Evolutionary conservation across 805 yeast genomes (phyloP), one percentile per base, ranked within the genome.

Genomic region (Nadsonia fulvescens): DNA sequence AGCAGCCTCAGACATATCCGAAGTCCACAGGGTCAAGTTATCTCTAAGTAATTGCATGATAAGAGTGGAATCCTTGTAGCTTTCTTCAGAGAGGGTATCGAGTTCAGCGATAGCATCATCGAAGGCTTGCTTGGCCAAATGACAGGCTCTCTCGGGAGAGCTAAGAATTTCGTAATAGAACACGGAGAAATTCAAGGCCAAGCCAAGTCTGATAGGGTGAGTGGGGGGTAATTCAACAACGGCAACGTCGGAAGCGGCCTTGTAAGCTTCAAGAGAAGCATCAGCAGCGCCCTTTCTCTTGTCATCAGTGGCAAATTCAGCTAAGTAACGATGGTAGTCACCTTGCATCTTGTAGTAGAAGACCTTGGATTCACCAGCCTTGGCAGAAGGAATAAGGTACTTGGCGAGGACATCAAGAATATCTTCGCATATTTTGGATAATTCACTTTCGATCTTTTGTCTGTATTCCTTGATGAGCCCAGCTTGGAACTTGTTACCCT

Each of bases 271-370:
- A 51, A 83, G 73, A 22, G 96, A 83, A 44, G 78, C 71, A 44
- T 78, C 81, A 29, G 96, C 92, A 35, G 96, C 93, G 40, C 70
- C 86, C 52, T 79, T 81, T 55, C 95, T 79, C 61, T 78, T 78
- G 46, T 81, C 94, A 42, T 81, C 71, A 44, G 75, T 64, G 38
- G 96, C 92, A 50, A 89, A 86, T 63, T 86, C 98, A 35, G 98
- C 98, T 58, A 86, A 69, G 60, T 86, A 86, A 64, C 98, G 92
- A 67, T 83, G 93, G 68, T 86, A 86, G 59, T 86, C 98, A 63
- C 98, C 98, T 67, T 86, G 83, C 94, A 86, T 86, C 72, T 86
- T 86, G 65, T 82, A 86, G 68, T 86, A 86, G 61, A 86, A 86
- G 31, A 86, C 98, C 67, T 86, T 86, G 29, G 94, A 81, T 63